Conservation (phyloP, 1,139 yeast genomes). For the Schizosaccharomyces versatilis region DNA sequence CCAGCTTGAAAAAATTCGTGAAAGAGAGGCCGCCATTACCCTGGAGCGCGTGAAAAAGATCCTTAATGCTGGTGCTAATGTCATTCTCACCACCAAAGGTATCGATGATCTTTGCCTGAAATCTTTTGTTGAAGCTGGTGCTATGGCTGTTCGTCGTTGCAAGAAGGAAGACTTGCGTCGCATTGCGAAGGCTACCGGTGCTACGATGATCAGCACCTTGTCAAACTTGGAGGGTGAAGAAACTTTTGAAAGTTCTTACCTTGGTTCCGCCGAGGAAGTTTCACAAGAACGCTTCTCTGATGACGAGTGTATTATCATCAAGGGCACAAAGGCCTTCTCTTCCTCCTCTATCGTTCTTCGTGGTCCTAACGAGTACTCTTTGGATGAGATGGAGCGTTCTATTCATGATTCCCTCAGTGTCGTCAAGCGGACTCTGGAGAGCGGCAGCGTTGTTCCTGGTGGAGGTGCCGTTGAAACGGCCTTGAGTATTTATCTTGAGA, state of each 20-base stretch:
- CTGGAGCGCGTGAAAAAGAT: constrained; percentile 74
- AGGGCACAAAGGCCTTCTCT: constrained; percentile 85
- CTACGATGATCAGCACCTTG: constrained; percentile 65
- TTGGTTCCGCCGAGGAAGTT: constrained; percentile 85
- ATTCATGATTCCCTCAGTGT: constrained; percentile 85
- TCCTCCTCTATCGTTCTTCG: constrained; percentile 79
- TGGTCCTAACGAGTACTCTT: constrained; percentile 80
- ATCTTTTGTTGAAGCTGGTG: constrained; percentile 85
- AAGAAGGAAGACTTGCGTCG: constrained; percentile 89
- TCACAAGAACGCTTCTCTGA: constrained; percentile 80
- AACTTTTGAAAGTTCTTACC: constrained; percentile 65
- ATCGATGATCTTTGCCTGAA: constrained; percentile 91
- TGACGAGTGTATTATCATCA: constrained; percentile 87
- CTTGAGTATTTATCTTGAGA: constrained; percentile 78
- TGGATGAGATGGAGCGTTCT: constrained; percentile 97
- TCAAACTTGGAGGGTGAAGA: constrained; percentile 95
- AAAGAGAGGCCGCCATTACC: constrained; percentile 80
- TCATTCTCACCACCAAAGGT: constrained; percentile 89
- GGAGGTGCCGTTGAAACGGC: constrained; percentile 99
- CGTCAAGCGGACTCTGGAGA: constrained; percentile 86
- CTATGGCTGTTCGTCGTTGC: constrained; percentile 95
- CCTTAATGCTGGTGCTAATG: constrained; percentile 85
- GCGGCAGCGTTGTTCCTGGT: constrained; percentile 90
- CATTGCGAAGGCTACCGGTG: constrained; percentile 96
- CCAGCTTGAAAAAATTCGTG: constrained; percentile 83